A percentile compares a stretch with the other conserved stretches of the same genome.
Conservation (phyloP, 179 eudicot genomes). For the Silene noctiflora region DNA sequence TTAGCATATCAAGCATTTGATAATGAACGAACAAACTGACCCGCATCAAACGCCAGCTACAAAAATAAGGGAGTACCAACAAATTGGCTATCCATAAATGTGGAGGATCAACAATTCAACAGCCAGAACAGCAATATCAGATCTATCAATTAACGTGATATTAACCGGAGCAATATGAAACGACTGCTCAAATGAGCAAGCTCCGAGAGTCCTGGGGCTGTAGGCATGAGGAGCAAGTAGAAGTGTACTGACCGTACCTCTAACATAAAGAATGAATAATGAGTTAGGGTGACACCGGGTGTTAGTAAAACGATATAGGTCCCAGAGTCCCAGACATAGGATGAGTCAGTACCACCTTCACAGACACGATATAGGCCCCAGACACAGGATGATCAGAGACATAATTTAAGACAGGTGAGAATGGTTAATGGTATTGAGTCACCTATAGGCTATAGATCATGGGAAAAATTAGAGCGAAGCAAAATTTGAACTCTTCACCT, state of each 20-base stretch:
- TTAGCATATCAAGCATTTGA: slow-evolving; percentile 17
- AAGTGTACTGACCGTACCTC: not conserved
- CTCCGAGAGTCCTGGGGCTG: not conserved
- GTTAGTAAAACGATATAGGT: not conserved
- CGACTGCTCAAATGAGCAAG: not conserved
- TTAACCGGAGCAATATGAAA: not conserved
- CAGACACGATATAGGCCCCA: not conserved
- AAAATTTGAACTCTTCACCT: too few relatives aligned
- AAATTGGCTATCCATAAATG: too few relatives aligned
- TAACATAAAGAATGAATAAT: too few relatives aligned
- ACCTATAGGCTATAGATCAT: not conserved
- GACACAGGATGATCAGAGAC: not conserved
- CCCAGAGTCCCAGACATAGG: too few relatives aligned
- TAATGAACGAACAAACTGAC: not conserved
- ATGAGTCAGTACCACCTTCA: not conserved
- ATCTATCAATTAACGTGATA: not conserved
- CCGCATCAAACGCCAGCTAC: not conserved
- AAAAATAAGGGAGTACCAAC: too few relatives aligned
- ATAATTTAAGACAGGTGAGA: not conserved
- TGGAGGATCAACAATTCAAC: too few relatives aligned
- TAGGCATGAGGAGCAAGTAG: not conserved
- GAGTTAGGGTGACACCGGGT: not conserved
- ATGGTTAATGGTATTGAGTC: not conserved
- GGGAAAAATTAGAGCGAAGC: too few relatives aligned
- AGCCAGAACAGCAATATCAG: not conserved